Evolutionary conservation across 1,139 yeast species (phyloP), one percentile per base, ranked within the genome.

Genomic region (Kodamaea alishanica): DNA sequence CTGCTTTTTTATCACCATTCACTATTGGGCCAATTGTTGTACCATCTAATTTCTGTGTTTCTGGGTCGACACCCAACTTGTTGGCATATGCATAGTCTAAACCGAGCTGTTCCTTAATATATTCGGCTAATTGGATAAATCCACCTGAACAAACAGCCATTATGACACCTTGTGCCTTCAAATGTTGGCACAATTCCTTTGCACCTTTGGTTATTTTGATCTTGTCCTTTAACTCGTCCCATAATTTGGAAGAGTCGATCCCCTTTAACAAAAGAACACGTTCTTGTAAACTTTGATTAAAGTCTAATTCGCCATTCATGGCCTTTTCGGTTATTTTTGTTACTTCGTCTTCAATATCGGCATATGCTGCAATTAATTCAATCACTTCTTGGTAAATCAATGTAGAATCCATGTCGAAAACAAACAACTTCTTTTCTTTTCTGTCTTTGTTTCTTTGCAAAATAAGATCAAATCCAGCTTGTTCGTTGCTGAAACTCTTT

Each of bases 351-450:
- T 86, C 94, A 24, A 86, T 89, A 45, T 74, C 72, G n/a, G 92
- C 95, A 50, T 82, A 80, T 0, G 84, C 88, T 3, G 98, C 98
- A 49, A 94, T 90, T 56, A 92, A 67, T 58, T 94, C 99, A 50
- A 92, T 92, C 34, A 92, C 97, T 63, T 94, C 99, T 63, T 94
- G 97, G 60, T 86, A 83, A 50, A 94, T 94, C 56, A 94, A 68
- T 0, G 98, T 94, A 1, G 97, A 90, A 65, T 94, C 99, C 98
- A 94, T 94, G 55, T 94, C 98, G 55, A 94, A 94, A 15, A 94
- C 87, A 46, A 87, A 81, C 35, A 92, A 69, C 50, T 78, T 76
- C 55, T 84, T 85, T 38, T 62, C 46, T 48, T 68, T 64, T 51
- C 89, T 56, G 6, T 49, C 37, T 2, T 40, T 47, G 2, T 47